Base-by-base conservation (phyloP, 2,329 filamentous ascomycete species). In the Penicillium janthinellum region DNA sequence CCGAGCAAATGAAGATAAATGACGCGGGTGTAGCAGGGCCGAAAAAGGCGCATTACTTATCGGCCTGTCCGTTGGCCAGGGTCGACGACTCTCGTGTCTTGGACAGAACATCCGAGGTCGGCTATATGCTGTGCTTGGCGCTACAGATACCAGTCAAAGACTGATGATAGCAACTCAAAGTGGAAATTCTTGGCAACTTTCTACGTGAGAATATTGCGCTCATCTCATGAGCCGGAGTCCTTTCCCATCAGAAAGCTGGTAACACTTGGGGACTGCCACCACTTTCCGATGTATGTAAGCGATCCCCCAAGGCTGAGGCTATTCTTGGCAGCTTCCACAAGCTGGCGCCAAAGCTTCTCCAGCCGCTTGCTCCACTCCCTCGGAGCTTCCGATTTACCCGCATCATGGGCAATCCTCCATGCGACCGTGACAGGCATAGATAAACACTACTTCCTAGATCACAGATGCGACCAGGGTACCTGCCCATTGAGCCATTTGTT, bases 21-120 rank as follows among this genome's bases (percentile, higher is more conserved):
- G 42, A 38, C 20, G 34, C 28, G 3, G 17, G 15, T 47, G n/a
- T 15, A 6, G 31, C 47, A 22, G n/a, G 25, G 34, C 20, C 31
- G 35, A 22, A 20, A 56, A 49, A 34, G 25, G 17, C 47, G 54
- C 47, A 44, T 51, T 51, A 56, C 45, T 56, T 22, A 51, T 44
- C 54, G 35, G 37, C 37, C 38, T 22, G 35, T 41, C 34, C 25
- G 31, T 31, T 7, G 28, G 25, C 25, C n/a, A 35, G 17, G 38
- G 8, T 41, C 39, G 7, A 42, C 4, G 39, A 42, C 22, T 22
- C 22, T 41, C 38, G 38, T 15, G 39, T n/a, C 28, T 35, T 25
- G 38, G 22, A 17, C n/a, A 22, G 22, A 34, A 34, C n/a, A 31
- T 12, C 50, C 50, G 50, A 53, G 20, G 17, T 41, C 38, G 38